phyloP scores from a whole-genome alignment of 192 early-diverging fungal species.

The Entomortierella chlamydospora region DNA sequence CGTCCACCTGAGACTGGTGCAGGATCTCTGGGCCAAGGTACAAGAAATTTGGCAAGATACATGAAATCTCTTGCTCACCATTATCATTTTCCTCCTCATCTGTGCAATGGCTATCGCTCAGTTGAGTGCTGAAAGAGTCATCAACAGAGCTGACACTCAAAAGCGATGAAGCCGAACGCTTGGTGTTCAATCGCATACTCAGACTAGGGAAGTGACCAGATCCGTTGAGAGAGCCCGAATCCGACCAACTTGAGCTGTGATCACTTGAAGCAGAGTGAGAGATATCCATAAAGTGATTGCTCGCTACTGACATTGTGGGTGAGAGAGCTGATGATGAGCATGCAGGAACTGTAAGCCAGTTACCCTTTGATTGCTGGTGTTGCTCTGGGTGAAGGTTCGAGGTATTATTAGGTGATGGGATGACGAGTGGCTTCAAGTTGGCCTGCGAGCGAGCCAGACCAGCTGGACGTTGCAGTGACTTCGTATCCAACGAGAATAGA shows the following conservation, averaged over 20 bases:
- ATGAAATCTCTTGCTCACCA: slow-evolving; percentile 61
- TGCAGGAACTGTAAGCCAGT: slow-evolving; percentile 40
- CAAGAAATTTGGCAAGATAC: slow-evolving; percentile 69
- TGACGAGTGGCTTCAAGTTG: slow-evolving; percentile 29
- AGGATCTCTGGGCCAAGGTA: slow-evolving; percentile 76
- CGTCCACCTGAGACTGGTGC: slow-evolving; percentile 63
- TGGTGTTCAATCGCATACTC: slow-evolving; percentile 15
- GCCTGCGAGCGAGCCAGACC: slow-evolving; percentile 26
- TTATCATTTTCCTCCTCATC: slow-evolving; percentile 13
- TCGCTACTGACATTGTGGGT: slow-evolving; percentile 22
- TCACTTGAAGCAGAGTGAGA: slow-evolving; percentile 40
- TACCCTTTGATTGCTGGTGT: slow-evolving; percentile 16
- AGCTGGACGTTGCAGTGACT: slow-evolving; percentile 40
- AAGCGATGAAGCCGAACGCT: slow-evolving; percentile 31
- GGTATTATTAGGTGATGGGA: slow-evolving; percentile 2
- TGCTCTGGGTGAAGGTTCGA: background rate
- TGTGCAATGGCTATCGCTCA: background rate
- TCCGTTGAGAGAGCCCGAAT: slow-evolving; percentile 16
- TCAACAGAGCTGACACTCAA: slow-evolving; percentile 21
- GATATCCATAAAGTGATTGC: slow-evolving; percentile 41
- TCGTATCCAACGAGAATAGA: slow-evolving; percentile 57
- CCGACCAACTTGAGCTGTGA: slow-evolving; percentile 26
- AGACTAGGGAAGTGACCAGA: slow-evolving; percentile 14
- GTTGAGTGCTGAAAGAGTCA: background rate
- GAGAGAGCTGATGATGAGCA: slow-evolving; percentile 8